These are phyloP conservation scores for Naganishia kalamii DNA, from an alignment of 768 basidiomycete species.

Conservation along the genomic window DNA sequence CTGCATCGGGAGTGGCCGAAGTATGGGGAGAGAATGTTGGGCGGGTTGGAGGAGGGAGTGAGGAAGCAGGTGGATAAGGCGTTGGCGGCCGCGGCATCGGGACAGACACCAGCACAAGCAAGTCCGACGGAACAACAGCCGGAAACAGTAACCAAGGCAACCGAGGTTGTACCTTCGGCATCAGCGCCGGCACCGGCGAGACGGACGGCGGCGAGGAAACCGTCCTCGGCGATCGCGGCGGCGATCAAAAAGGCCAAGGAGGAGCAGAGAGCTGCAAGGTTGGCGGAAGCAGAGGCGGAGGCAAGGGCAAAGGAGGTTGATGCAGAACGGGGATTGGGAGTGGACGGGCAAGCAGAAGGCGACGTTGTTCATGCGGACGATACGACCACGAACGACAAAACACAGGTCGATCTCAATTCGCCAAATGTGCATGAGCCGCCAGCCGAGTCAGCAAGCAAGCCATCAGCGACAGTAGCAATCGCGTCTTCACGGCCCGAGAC, in stretches of 20 bases:
- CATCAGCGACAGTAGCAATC: too few species aligned
- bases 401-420: neutral
- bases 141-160: neutral
- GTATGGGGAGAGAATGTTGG: constrained; percentile 59
- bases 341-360: neutral
- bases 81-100: constrained; percentile 52
- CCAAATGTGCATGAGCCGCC: too few species aligned
- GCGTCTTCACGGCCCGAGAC: too few species aligned
- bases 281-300: constrained; percentile 5
- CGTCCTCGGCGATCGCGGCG: constrained; percentile 7
- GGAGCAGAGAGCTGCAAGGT: constrained; percentile 5
- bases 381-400: neutral
- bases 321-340: neutral
- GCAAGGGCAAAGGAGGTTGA: neutral
- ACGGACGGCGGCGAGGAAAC: neutral
- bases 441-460: too few species aligned
- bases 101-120: neutral
- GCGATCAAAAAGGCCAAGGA: constrained; percentile 20
- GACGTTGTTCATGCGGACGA: neutral
- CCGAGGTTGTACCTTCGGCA: neutral
- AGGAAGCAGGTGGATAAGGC: constrained; percentile 80
- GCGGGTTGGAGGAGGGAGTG: constrained; percentile 60
- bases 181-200: neutral
- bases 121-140: neutral
- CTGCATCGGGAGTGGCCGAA: constrained; percentile 72